Evolutionary conservation across 2,329 filamentous ascomycete species (phyloP), one percentile per base, ranked within the genome.

Genomic region (Colletotrichum spaethianum): DNA sequence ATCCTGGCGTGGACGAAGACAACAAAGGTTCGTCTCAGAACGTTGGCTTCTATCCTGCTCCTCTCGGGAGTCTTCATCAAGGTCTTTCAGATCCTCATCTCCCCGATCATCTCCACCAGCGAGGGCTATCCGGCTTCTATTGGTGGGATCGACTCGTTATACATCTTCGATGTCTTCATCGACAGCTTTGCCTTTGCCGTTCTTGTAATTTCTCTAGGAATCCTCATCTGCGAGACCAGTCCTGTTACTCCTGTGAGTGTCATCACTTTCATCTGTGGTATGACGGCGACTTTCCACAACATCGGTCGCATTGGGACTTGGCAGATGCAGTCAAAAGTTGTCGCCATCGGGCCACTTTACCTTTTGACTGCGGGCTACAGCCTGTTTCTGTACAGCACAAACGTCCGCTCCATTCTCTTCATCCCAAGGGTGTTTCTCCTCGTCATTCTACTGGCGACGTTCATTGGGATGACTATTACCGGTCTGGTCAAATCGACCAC

Each of bases 1-100:
- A 80, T 88, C 4, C 77, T 90, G 6, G 83, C 84, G 16, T 89
- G 87, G 86, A 80, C 85, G 0, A 82, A 85, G 50, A 87, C 86
- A 0, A 84, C 85, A 7, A 86, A 83, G 73, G 77, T 79, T 40
- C 83, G 86, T 3, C 77, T 90, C n/a, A 83, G 81, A 12, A 84
- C 82, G 0, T 76, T 90, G 11, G 82, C 84, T 7, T 78, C 79
- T 2, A 81, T 88, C 2, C 75, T 89, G 6, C 70, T 84, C 1
- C 72, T 82, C 11, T 82, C 86, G 0, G 81, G 86, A 0, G 38
- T 85, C 3, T 80, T 79, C 8, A 80, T 82, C 23, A 80, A 79
- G 0, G 48, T 84, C 3, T 67, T 86, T 31, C 84, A 83, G 78
- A 50, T 83, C 20, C 74, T 77, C 1, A 77, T 77, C 4, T 78